phyloP scores from a whole-genome alignment of 2,329 filamentous ascomycete species.

The Pyrenophora seminiperda region DNA sequence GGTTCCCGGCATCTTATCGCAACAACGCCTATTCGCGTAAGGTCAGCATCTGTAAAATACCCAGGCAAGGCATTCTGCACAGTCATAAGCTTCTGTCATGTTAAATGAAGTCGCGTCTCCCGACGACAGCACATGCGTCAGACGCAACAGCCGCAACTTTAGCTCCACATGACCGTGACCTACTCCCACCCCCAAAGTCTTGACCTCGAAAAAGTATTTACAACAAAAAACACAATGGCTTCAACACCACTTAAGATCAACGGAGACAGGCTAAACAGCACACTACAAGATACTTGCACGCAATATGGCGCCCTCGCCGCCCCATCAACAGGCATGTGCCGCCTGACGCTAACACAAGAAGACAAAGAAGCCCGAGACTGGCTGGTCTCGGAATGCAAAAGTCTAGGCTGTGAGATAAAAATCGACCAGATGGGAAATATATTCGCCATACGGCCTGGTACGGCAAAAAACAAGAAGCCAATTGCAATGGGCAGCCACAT shows the following conservation, averaged over 20 bases:
- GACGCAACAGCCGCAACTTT: neutral
- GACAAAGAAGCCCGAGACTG: slow-evolving; percentile 40
- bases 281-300: slow-evolving; percentile 34
- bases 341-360: slow-evolving; percentile 62
- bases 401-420: slow-evolving; percentile 37
- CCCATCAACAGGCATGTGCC: slow-evolving; percentile 69
- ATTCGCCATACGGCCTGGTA: slow-evolving; percentile 39
- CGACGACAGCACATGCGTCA: slow-evolving; percentile 15
- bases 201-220: too few species aligned
- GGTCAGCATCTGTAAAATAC: slow-evolving; percentile 3
- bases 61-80: neutral
- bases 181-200: too few species aligned
- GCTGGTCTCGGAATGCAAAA: slow-evolving; percentile 36
- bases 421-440: slow-evolving; percentile 46
- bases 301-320: slow-evolving; percentile 33
- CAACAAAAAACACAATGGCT: slow-evolving; percentile 8
- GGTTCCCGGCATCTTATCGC: slow-evolving; percentile 28
- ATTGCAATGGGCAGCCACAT: slow-evolving; percentile 55
- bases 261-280: slow-evolving; percentile 29
- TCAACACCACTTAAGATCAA: slow-evolving; percentile 23
- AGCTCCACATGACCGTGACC: too few species aligned
- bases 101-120: slow-evolving; percentile 6
- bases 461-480: slow-evolving; percentile 56
- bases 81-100: slow-evolving; percentile 26
- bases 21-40: slow-evolving; percentile 7